Conservation (phyloP, 2,329 filamentous ascomycete species). For the Colletotrichum sp. region DNA sequence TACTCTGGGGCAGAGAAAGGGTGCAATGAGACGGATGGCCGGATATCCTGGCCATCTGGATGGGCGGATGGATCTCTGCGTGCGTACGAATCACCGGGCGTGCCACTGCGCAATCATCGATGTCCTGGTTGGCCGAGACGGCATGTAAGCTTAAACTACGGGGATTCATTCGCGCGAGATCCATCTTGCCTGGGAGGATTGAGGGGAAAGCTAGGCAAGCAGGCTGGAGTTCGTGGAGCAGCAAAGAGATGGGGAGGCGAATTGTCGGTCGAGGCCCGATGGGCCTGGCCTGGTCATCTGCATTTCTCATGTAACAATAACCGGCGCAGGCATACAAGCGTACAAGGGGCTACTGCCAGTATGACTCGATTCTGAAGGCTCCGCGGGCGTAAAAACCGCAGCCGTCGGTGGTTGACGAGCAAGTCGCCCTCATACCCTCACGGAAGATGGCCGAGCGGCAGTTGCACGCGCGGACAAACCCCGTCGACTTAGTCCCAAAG, state of each 20-base stretch:
- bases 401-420: not conserved
- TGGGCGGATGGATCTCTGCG: not conserved
- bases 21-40: not conserved
- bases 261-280: constrained; percentile 10
- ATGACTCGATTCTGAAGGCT: constrained; percentile 11
- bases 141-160: constrained; percentile 10
- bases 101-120: not conserved
- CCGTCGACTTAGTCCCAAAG: constrained; percentile 4
- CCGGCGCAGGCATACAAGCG: not conserved
- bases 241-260: not conserved
- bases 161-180: not conserved
- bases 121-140: constrained; percentile 2
- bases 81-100: constrained; percentile 4
- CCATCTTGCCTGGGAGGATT: not conserved
- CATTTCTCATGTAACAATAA: not conserved
- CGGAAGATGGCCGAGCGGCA: constrained; percentile 19
- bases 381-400: not conserved
- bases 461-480: constrained; percentile 2
- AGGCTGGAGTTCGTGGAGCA: not conserved
- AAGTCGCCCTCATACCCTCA: not conserved
- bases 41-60: not conserved
- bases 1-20: not conserved
- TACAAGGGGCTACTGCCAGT: not conserved
- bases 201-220: not conserved
- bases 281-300: not conserved